A percentile compares a stretch with the other conserved stretches of the same genome.
Conservation (phyloP, 129 eudicot species). For the sunflower (Helianthus annuus) region DNA sequence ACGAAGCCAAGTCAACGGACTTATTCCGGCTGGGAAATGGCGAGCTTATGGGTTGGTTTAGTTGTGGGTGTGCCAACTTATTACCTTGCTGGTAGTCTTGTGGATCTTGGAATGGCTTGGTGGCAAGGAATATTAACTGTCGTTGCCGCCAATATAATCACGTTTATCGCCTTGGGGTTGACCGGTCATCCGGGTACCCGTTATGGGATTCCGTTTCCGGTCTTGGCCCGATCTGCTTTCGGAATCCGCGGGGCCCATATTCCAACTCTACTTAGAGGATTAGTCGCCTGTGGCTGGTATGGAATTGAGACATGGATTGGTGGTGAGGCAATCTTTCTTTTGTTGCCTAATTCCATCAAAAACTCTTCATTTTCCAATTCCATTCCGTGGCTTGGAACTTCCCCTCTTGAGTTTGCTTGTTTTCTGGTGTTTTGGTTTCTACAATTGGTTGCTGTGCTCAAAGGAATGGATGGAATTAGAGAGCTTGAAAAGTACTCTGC, state of each 20-base stretch:
- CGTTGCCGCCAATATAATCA: conserved; percentile 66
- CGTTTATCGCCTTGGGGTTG: conserved; percentile 62
- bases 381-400: conserved; percentile 81
- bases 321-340: conserved; percentile 81
- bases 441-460: conserved; percentile 62
- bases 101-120: conserved; percentile 97
- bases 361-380: conserved; percentile 42
- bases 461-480: conserved; percentile 87
- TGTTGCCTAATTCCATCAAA: conserved; percentile 56
- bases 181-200: conserved; percentile 85
- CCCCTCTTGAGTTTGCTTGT: conserved; percentile 81
- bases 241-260: conserved; percentile 89
- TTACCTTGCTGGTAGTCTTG: conserved; percentile 93
- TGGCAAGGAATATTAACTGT: conserved; percentile 96
- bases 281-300: conserved; percentile 96
- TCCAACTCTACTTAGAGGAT: conserved; percentile 80
- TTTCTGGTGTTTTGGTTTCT: conserved; percentile 75
- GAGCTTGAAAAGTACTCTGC: conserved; percentile 81
- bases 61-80: conserved; percentile 93
- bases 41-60: conserved; percentile 82
- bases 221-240: conserved; percentile 77
- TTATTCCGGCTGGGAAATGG: conserved; percentile 79
- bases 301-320: conserved; percentile 99
- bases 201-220: conserved; percentile 94
- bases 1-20: conserved; percentile 57